Base-by-base conservation (phyloP, 345 rosid genomes). In the Garcia nutans region DNA sequence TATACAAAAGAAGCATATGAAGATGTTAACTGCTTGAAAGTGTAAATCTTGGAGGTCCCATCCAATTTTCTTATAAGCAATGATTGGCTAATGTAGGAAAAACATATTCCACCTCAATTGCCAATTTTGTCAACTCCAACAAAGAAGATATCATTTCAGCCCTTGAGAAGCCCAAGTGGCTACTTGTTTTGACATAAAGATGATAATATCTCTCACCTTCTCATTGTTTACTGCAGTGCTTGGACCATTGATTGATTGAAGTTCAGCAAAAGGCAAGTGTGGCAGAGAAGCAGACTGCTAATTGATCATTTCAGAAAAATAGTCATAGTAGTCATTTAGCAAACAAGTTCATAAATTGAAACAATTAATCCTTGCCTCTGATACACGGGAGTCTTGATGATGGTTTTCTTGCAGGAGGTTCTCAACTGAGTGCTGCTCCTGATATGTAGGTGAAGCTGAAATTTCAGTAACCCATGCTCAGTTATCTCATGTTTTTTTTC, bases 351-450 rank as follows among this genome's bases (percentile, higher is more conserved):
- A 26, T 24, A 26, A 52, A 55, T 54, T 47, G 61, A 65, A 54
- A 71, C 68, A 76, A 1, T 2, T 28, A n/a, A 37, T 56, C 52
- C 91, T 86, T 85, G 82, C 88, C 86, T 86, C 85, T 44, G 83
- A 61, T 62, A 67, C 79, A 72, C 80, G 74, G 71, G 80, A 77
- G 41, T 66, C 56, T n/a, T 73, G 55, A 58, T 86, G 78, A 80
- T 74, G 69, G 44, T 47, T 79, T 70, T 82, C 82, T 81, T 63
- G 80, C 60, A 79, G 58, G 69, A 74, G 76, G 56, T 79, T 81
- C 78, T 79, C 78, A 56, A 63, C 74, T 65, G 83, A 55, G 71
- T 78, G 85, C 69, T 77, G 77, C 67, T 78, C 80, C 55, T 75
- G 78, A 78, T 75, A 59, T 15, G 10, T 47, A 11, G 81, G 69